Percentiles rank a stretch among this genome's conserved stretches.
Conservation (phyloP, 345 rosid species). For the Populus ilicifolia region DNA sequence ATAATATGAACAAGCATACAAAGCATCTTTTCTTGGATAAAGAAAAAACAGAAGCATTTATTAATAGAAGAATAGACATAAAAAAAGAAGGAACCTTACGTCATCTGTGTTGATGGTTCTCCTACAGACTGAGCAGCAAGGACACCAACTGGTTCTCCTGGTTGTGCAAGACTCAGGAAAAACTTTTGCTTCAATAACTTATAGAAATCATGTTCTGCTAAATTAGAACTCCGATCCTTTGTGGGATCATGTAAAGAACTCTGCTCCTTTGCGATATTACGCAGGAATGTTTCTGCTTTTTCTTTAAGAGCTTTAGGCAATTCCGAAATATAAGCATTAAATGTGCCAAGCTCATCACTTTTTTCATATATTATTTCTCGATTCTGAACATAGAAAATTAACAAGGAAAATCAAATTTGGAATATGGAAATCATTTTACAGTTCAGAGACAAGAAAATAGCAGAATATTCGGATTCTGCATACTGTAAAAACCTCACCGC, state of each 20-base stretch:
- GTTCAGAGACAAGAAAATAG: neutral
- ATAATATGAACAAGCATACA: neutral
- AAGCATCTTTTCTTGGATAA: neutral
- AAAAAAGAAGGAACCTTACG: constrained; percentile 52
- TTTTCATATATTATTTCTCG: constrained; percentile 52
- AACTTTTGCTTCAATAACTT: constrained; percentile 65
- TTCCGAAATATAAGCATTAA: constrained; percentile 49
- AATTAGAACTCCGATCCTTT: neutral
- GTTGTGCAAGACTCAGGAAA: constrained; percentile 87
- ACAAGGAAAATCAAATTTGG: neutral
- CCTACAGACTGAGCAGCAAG: constrained; percentile 99
- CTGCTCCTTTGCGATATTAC: constrained; percentile 17
- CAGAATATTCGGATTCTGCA: neutral
- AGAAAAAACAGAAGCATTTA: neutral
- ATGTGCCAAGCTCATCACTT: constrained; percentile 35
- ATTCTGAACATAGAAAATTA: constrained; percentile 50
- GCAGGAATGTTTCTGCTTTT: constrained; percentile 55
- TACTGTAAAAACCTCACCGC: constrained; percentile 39
- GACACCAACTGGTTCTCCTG: constrained; percentile 98
- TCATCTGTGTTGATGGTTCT: constrained; percentile 99
- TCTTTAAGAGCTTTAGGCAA: constrained; percentile 61
- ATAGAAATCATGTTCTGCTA: constrained; percentile 43
- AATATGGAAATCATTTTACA: neutral
- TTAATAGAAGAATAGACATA: constrained; percentile 4
- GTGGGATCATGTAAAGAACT: neutral